Evolutionary conservation across 129 eudicot genomes (phyloP).

Genomic region (Artemisia annua): DNA sequence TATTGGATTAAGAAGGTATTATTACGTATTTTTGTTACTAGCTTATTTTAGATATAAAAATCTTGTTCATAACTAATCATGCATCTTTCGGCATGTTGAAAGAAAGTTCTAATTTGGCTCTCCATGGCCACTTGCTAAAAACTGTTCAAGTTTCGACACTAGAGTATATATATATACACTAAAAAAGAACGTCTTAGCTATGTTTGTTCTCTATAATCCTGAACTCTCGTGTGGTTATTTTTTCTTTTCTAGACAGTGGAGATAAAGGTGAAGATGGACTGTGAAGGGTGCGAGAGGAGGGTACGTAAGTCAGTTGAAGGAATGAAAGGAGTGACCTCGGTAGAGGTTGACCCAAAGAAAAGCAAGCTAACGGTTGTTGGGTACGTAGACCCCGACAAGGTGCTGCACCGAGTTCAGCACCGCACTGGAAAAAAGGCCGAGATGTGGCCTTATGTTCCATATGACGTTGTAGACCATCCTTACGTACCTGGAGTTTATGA

Average conservation of each 20-base stretch:
- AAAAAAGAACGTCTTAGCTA: no score
- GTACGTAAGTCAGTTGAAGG: background rate
- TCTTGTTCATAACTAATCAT: no score
- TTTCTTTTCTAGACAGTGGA: background rate
- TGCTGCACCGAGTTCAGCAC: background rate
- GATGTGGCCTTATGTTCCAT: constrained; percentile 9
- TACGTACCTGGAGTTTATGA: constrained; percentile 9
- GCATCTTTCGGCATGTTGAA: no score
- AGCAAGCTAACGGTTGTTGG: constrained; percentile 8
- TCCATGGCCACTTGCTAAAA: no score
- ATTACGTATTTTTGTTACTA: no score
- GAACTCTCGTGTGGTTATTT: no score
- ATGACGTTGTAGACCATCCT: constrained; percentile 3
- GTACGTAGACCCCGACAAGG: constrained; percentile 9
- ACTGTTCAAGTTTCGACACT: no score
- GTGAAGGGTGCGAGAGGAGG: constrained; percentile 14
- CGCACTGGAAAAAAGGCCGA: constrained; percentile 9
- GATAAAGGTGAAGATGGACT: constrained; percentile 7
- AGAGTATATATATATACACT: no score
- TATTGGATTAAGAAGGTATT: no score
- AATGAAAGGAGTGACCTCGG: constrained; percentile 14
- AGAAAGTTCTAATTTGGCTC: no score
- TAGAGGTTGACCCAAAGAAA: constrained; percentile 5
- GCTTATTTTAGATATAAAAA: no score
- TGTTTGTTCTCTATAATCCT: no score